Evolutionary conservation across 345 rosid genomes (phyloP), one percentile per base, ranked within the genome.

Genomic region (Murraya paniculata): DNA sequence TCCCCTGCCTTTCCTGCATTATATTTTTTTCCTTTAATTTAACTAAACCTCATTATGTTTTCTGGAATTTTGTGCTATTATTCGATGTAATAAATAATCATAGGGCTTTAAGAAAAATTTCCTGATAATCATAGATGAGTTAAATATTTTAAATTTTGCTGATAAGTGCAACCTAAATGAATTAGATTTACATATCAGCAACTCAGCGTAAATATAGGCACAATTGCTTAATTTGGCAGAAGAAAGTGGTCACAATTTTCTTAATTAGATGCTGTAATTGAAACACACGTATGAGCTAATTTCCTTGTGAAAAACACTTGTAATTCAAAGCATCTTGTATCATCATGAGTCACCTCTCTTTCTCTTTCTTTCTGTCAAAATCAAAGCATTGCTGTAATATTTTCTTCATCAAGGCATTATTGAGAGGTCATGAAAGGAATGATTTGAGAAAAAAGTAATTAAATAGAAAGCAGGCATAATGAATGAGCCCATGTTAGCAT

Each of bases 401-500:
- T 57, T 57, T 72, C 19, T 66, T 66, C 72, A 77, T 77, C 58
- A 11, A 77, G 79, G 74, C 45, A 57, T 77, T 68, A 38, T 77
- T 77, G 78, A 50, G 69, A 71, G 69, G 77, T 74, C 38, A 50
- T 18, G 65, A 33, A 27, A 73, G 77, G 70, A 75, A 78, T 28
- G 60, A 58, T 66, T 38, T 50, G 70, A 68, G 4, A 61, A n/a
- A 31, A 68, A 27, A 56, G 48, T 9, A 18, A 9, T 2, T 21
- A 41, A 55, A 59, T 25, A n/a, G 19, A 30, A 50, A 39, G 62
- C 41, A 68, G 21, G 57, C 5, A 21, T 73, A 72, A 87, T 83
- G 83, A 81, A 86, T 66, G 84, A 79, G 77, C 79, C 80, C 92
- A 87, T 87, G 91, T 84, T 84, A 81, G 79, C 13, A 72, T 86